Evolutionary conservation across 805 yeast genomes (phyloP).

Genomic region (Hanseniaspora vineae): DNA sequence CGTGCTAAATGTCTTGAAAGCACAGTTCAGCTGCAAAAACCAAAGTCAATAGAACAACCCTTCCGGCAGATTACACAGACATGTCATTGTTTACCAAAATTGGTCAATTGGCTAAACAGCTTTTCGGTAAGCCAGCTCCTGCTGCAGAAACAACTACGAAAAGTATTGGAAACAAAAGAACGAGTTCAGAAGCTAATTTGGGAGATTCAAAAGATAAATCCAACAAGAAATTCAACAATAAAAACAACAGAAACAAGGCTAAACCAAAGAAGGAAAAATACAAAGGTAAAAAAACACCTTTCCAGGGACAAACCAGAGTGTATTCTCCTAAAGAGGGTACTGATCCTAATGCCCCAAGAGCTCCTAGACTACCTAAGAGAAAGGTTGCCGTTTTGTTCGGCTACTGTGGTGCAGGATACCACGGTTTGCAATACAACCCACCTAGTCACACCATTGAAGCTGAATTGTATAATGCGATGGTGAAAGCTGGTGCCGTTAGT

Average conservation of each 20-base stretch:
- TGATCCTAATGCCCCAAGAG: constrained; percentile 38
- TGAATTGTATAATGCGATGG: constrained; percentile 70
- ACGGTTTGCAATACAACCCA: constrained; percentile 91
- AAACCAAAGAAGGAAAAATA: constrained; percentile 1
- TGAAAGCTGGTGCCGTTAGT: constrained; percentile 79
- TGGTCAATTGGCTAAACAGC: not conserved
- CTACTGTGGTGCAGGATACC: constrained; percentile 92
- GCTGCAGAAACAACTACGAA: not conserved
- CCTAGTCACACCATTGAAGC: constrained; percentile 85
- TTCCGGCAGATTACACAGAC: not conserved
- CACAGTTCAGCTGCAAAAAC: too few species aligned
- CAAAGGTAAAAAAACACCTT: constrained; percentile 8
- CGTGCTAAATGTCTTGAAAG: too few species aligned
- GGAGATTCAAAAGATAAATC: not conserved
- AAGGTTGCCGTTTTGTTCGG: constrained; percentile 88
- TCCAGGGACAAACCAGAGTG: constrained; percentile 10
- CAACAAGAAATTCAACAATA: not conserved
- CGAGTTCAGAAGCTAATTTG: not conserved
- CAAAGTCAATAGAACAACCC: too few species aligned
- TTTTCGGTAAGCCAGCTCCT: not conserved
- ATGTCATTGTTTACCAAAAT: not conserved
- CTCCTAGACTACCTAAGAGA: constrained; percentile 62
- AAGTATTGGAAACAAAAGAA: not conserved
- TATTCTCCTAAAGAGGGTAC: constrained; percentile 43
- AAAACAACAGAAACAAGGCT: constrained; percentile 8